Conservation (phyloP, 1,284 basidiomycete genomes). For the Apiotrichum laibachii region DNA sequence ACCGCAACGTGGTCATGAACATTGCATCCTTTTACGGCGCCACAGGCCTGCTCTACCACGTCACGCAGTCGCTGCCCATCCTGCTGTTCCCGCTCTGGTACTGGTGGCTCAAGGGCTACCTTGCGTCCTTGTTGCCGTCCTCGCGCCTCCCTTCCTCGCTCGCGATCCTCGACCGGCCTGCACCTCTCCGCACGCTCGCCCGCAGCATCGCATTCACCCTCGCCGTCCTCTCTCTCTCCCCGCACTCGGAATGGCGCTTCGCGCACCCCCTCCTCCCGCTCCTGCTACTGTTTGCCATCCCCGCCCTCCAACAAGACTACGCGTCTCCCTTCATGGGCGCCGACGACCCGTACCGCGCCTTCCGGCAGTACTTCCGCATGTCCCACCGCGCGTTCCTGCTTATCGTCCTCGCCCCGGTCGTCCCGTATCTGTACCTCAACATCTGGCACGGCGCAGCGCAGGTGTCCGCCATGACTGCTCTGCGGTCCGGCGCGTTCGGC, state of each 20-base stretch:
- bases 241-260: slow-evolving; percentile 97
- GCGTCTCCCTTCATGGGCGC: slow-evolving; percentile 39
- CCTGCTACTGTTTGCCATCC: slow-evolving; percentile 75
- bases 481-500: slow-evolving; percentile 25
- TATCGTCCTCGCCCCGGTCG: slow-evolving; percentile 58
- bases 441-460: slow-evolving; percentile 74
- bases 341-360: slow-evolving; percentile 23
- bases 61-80: slow-evolving; percentile 81
- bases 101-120: slow-evolving; percentile 63
- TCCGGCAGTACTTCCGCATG: slow-evolving; percentile 42
- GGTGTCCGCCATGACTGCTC: slow-evolving; percentile 62
- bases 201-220: slow-evolving; percentile 64
- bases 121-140: slow-evolving; percentile 25
- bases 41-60: slow-evolving; percentile 82
- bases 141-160: slow-evolving; percentile 42
- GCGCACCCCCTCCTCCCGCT: slow-evolving; percentile 85
- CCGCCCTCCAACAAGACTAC: slow-evolving; percentile 61
- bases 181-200: slow-evolving; percentile 54
- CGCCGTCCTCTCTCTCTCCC: slow-evolving; percentile 69
- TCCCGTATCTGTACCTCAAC: slow-evolving; percentile 65
- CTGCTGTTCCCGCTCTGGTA: slow-evolving; percentile 70
- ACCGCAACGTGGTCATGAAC: slow-evolving; percentile 73
- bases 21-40: slow-evolving; percentile 96
- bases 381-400: slow-evolving; percentile 51
- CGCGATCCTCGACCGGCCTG: slow-evolving; percentile 28